phyloP scores from a whole-genome alignment of 345 rosid species.

The Aegle marmelos region DNA sequence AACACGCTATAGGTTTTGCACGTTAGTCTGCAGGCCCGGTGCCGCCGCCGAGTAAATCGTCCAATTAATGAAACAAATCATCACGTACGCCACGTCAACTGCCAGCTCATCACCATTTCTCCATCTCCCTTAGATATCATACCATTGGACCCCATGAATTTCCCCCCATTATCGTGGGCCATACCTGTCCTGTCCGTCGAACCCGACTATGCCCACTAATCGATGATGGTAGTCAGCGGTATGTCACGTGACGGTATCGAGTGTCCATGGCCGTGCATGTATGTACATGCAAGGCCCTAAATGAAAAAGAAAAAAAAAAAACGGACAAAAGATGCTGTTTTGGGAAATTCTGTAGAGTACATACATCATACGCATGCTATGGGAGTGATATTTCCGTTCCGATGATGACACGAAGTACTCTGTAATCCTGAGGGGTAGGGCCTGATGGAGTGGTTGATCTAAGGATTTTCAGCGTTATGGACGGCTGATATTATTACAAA shows the following conservation, averaged over 20 bases:
- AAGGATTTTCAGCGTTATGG: constrained; percentile 3
- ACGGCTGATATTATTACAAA: constrained; percentile 10
- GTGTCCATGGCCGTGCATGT: no score
- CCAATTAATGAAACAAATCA: constrained; percentile 10
- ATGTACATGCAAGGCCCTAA: neutral
- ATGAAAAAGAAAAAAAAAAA: no score
- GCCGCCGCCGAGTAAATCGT: constrained; percentile 20
- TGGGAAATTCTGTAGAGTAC: neutral
- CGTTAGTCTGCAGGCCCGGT: neutral
- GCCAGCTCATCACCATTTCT: constrained; percentile 6
- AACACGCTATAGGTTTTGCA: constrained; percentile 12
- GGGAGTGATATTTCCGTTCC: neutral
- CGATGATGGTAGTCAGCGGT: neutral
- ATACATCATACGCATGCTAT: neutral
- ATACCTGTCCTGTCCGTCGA: neutral
- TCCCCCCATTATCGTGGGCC: neutral
- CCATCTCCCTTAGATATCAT: neutral
- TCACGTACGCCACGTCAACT: constrained; percentile 6
- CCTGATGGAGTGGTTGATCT: neutral
- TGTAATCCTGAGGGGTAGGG: neutral
- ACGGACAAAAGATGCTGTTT: neutral
- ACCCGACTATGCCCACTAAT: neutral
- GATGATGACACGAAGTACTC: neutral
- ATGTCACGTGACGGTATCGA: constrained; percentile 1
- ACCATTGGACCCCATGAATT: constrained; percentile 4